Evolutionary conservation across 768 basidiomycete species (phyloP).

Genomic region (Trametes elegans): DNA sequence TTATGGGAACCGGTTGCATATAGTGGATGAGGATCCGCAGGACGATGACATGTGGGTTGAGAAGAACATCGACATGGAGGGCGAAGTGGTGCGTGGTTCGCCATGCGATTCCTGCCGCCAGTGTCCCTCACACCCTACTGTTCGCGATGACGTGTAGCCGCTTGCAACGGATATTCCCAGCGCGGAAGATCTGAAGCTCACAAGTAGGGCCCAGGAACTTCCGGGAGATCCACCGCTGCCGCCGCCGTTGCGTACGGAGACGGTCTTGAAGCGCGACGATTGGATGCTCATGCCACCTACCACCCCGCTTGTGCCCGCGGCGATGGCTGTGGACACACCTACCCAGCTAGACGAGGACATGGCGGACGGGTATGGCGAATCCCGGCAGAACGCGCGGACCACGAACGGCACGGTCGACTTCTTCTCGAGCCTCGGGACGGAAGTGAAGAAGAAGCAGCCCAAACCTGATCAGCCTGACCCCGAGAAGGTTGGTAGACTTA

Average conservation of each 20-base stretch:
- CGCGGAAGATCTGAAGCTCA: constrained; percentile 65
- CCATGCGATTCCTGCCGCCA: background rate
- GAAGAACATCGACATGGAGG: constrained; percentile 79
- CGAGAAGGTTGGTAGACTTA: constrained; percentile 54
- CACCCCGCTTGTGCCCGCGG: constrained; percentile 26
- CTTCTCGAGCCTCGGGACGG: constrained; percentile 84
- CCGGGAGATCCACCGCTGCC: constrained; percentile 49
- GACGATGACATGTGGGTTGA: constrained; percentile 85
- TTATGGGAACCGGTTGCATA: constrained; percentile 40
- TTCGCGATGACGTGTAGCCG: constrained; percentile 37
- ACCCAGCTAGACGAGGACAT: constrained; percentile 45
- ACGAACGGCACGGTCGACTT: constrained; percentile 73
- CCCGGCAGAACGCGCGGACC: constrained; percentile 43
- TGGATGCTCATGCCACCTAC: constrained; percentile 78
- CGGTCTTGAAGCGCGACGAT: constrained; percentile 65
- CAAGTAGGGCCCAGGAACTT: constrained; percentile 52
- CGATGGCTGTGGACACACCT: constrained; percentile 26
- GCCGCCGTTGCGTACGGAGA: constrained; percentile 41
- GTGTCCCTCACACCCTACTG: background rate
- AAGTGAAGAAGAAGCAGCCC: constrained; percentile 62
- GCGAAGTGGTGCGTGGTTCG: constrained; percentile 59
- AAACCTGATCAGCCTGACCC: constrained; percentile 59
- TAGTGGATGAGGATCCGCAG: constrained; percentile 70
- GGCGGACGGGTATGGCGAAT: constrained; percentile 66
- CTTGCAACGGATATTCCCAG: constrained; percentile 77